These are phyloP conservation scores for Amanita polypyramis DNA, from an alignment of 768 basidiomycete species.

Conservation along the genomic window DNA sequence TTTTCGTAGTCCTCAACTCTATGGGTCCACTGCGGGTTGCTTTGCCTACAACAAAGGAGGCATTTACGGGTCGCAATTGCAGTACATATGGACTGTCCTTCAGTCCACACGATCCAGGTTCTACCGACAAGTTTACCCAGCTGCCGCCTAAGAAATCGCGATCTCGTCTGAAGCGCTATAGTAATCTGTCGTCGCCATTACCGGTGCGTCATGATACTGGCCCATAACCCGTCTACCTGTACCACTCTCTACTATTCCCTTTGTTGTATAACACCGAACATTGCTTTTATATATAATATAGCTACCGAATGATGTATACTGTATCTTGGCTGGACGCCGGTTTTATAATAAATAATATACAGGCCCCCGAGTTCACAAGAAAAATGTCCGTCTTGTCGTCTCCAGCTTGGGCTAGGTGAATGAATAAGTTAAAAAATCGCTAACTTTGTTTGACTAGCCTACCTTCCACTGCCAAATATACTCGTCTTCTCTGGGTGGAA, in stretches of 20 bases:
- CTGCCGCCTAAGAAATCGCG: conserved; percentile 8
- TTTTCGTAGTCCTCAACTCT: conserved; percentile 10
- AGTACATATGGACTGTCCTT: conserved; percentile 20
- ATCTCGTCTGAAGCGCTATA: not conserved
- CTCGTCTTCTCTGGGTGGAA: conserved; percentile 65
- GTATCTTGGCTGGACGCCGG: not conserved
- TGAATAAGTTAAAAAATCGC: conserved; percentile 7
- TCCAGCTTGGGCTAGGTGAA: conserved; percentile 78
- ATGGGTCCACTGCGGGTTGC: conserved; percentile 18
- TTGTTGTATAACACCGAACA: conserved; percentile 1
- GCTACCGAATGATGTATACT: not conserved
- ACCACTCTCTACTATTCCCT: not conserved
- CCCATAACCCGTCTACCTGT: not conserved
- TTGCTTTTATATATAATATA: not conserved
- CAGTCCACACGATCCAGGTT: conserved; percentile 11
- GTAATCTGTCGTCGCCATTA: not conserved
- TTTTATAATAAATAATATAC: not conserved
- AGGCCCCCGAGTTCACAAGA: conserved; percentile 40
- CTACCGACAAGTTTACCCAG: conserved; percentile 11
- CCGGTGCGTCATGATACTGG: not conserved
- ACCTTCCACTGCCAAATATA: conserved; percentile 91
- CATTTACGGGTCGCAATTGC: conserved; percentile 20
- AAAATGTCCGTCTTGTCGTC: conserved; percentile 83
- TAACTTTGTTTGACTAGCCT: not conserved
- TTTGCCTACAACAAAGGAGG: conserved; percentile 19